Base-by-base conservation (phyloP, 225 moss, liverwort and hornwort species). In the Neckera pumila region DNA sequence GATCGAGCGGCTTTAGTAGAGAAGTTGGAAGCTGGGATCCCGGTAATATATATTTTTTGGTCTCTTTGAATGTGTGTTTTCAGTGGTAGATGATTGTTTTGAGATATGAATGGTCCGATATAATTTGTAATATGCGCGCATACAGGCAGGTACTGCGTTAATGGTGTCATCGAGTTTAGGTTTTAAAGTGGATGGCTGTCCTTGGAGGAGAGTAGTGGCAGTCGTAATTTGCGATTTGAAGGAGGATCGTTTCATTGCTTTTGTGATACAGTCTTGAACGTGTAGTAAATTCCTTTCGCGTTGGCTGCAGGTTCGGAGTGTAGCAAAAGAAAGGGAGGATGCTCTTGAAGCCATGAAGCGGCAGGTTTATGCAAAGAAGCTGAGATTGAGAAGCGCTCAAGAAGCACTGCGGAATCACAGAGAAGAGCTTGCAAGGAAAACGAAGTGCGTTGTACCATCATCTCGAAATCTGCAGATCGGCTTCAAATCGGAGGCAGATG, bases 321-420 rank as follows among this genome's bases (percentile, higher is more conserved):
- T 81, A 86, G 92, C 95, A 38, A 81, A 90, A 88, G 85, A 92
- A 87, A 96, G 96, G 58, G 93, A 90, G 77, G 97, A 99, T 92
- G 90, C 92, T 77, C 89, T 97, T 86, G 99, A 97, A 88, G 94
- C 93, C 58, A 90, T 97, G 93, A 90, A 95, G 84, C 92, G 94
- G 80, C 92, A 92, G 86, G 94, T 97, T 22, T 40, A 87, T 71
- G 93, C 91, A 61, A 97, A 96, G 95, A 92, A 88, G 64, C 27
- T 91, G 15, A 88, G 86, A 65, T 89, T 99, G 85, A 91, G 92
- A 56, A 89, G 65, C 60, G 94, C 95, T 81, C 87, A 87, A 84
- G 92, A 90, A 58, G 90, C 95, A 12, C 76, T 94, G 38, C 89
- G 84, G 69, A 83, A 86, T 69, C 62, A 74, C 77, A 90, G 86